Base-by-base conservation (phyloP, 352 stramenopile genomes). In the Globisporangium perplexum region DNA sequence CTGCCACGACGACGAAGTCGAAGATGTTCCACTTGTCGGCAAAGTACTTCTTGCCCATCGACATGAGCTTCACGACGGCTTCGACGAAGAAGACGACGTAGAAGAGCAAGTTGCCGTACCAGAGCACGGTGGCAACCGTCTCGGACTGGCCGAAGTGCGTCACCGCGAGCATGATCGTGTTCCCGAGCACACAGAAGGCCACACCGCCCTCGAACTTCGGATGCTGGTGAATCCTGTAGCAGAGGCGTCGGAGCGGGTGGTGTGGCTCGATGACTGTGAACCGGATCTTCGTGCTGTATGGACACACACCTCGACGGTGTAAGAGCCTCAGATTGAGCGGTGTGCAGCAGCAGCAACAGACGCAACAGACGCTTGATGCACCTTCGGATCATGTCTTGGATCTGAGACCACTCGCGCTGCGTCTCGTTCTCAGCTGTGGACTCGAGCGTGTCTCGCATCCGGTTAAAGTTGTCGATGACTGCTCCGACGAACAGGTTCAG, bases 401-500 rank as follows among this genome's bases (percentile, higher is more conserved):
- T 76, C 50, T 76, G 69, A 4, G 83, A 65, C 81, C 80, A 93
- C 48, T 85, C 71, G 42, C 83, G 58, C 59, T 93, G 77, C 1
- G 83, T 74, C 18, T 86, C 77, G 20, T 75, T 94, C 50, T 88
- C 72, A 2, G 46, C 53, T 0, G 86, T 59, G 15, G 58, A 55
- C 8, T 67, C 64, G 31, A 86, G 48, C 31, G 73, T 71, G 41
- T 73, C 72, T 41, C 66, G 51, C 66, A 79, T 74, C 11, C 77
- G 63, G 28, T 90, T 85, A 43, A 96, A 96, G 51, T 94, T 91
- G 62, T 96, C 84, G 45, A 96, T 86, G 26, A 96, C 85, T 0
- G 92, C 82, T 23, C 86, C 88, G 4, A 95, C 80, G 61, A 96
- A 96, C 1, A 96, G 72, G 38, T 96, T 90, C 50, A 96, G 70